A percentile compares a stretch with the other conserved stretches of the same genome.
Conservation (phyloP, 1,284 basidiomycete species). For the Cutaneotrichosporon mucoides region DNA sequence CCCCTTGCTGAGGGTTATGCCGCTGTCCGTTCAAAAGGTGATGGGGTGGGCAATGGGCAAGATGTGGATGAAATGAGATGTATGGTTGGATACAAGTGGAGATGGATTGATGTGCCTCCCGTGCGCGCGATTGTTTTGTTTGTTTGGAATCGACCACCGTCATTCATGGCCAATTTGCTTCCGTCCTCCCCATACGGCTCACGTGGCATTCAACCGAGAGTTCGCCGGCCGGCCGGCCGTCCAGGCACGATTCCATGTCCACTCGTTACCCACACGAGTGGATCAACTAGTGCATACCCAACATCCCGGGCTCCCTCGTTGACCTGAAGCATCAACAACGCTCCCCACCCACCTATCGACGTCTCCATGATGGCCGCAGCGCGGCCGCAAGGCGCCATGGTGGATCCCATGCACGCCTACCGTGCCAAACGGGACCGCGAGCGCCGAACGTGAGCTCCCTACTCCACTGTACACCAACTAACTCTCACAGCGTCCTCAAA, state of each 20-base stretch:
- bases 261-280: too few relatives aligned
- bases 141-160: conserved; percentile 3
- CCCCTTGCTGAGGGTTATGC: conserved; percentile 11
- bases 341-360: not conserved
- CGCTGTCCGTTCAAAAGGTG: too few relatives aligned
- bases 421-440: conserved; percentile 68
- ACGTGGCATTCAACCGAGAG: not conserved
- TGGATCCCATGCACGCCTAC: conserved; percentile 69
- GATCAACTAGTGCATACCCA: too few relatives aligned
- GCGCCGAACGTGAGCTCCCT: conserved; percentile 50
- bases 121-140: conserved; percentile 12
- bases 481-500: conserved; percentile 57
- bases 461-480: too few relatives aligned
- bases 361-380: conserved; percentile 14
- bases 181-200: not conserved
- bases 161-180: too few relatives aligned
- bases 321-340: too few relatives aligned
- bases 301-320: too few relatives aligned
- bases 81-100: too few relatives aligned
- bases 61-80: not conserved
- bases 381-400: conserved; percentile 20
- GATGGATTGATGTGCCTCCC: too few relatives aligned
- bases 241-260: not conserved
- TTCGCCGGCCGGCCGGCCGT: too few relatives aligned
- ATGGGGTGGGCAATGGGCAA: too few relatives aligned